A percentile compares a stretch with the other conserved stretches of the same genome.
These are phyloP conservation scores for Claviceps purpurea DNA, from an alignment of 2,329 filamentous ascomycete genomes.

Conservation along the genomic window DNA sequence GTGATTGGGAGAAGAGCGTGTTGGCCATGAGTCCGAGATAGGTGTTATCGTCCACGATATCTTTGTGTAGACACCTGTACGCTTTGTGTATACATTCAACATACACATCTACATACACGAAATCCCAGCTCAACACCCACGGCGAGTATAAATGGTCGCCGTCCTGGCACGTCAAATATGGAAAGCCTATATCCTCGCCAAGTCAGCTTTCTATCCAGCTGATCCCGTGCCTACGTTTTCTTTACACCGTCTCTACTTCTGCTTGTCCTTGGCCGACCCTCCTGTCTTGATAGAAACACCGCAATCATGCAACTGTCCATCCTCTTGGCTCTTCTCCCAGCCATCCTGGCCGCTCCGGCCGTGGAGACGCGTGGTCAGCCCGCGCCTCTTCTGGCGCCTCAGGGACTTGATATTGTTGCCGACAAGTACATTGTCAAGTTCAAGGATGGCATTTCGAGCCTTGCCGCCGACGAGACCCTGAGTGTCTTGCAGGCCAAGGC, in stretches of 20 bases:
- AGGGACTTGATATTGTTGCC: constrained; percentile 9
- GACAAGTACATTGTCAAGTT: constrained; percentile 20
- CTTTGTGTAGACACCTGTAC: no score
- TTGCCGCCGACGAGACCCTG: constrained; percentile 8
- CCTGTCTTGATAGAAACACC: not conserved
- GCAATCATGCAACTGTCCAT: constrained; percentile 13
- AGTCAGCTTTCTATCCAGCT: not conserved
- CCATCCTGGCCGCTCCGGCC: constrained; percentile 11
- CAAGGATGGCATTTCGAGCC: constrained; percentile 9
- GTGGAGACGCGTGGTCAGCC: constrained; percentile 12
- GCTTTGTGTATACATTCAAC: no score
- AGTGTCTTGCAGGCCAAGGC: constrained; percentile 9
- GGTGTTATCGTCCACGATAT: not conserved
- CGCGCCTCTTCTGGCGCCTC: constrained; percentile 14
- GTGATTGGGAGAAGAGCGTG: not conserved
- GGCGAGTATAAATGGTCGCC: constrained; percentile 6
- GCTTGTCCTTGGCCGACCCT: not conserved
- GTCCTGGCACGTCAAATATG: not conserved
- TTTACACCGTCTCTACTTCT: not conserved
- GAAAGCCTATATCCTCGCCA: not conserved
- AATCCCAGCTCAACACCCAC: not conserved
- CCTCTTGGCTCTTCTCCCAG: constrained; percentile 13
- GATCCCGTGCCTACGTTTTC: not conserved
- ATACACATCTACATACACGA: not conserved
- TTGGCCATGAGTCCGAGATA: not conserved